Conservation (phyloP, 2,329 filamentous ascomycete species). For the Clonostachys sp. region DNA sequence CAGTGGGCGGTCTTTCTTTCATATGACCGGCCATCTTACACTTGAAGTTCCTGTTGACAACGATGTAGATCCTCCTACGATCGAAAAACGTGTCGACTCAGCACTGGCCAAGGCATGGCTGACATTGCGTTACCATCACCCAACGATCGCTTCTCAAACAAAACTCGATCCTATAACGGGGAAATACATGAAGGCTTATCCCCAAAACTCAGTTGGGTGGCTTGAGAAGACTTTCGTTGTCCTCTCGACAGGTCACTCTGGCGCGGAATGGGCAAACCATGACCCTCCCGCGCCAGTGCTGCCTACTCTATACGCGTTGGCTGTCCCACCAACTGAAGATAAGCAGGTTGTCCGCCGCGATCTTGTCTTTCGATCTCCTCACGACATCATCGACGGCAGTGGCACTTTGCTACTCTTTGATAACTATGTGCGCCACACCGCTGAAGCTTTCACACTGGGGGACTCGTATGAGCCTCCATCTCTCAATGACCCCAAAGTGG, state of each 20-base stretch:
- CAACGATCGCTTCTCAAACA: slow-evolving; percentile 21
- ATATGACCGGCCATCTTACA: slow-evolving; percentile 31
- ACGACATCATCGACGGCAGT: slow-evolving; percentile 33
- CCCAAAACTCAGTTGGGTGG: slow-evolving; percentile 12
- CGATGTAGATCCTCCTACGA: not conserved
- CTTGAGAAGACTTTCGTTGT: slow-evolving; percentile 19
- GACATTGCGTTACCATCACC: slow-evolving; percentile 21
- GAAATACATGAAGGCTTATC: slow-evolving; percentile 20
- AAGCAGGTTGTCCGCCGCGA: slow-evolving; percentile 13
- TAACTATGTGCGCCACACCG: slow-evolving; percentile 15
- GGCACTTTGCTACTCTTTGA: slow-evolving; percentile 27
- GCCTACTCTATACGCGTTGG: slow-evolving; percentile 24
- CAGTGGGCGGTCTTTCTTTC: slow-evolving; percentile 31
- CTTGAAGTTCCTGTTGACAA: slow-evolving; percentile 6
- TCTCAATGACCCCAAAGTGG: slow-evolving; percentile 11
- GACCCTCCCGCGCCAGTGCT: slow-evolving; percentile 22
- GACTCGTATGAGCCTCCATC: slow-evolving; percentile 4
- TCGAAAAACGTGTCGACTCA: slow-evolving; percentile 12
- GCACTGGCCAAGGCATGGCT: slow-evolving; percentile 26
- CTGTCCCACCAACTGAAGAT: slow-evolving; percentile 2
- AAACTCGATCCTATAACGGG: slow-evolving; percentile 6
- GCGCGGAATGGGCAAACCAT: slow-evolving; percentile 23
- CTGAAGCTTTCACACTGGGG: slow-evolving; percentile 10
- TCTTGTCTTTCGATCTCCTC: slow-evolving; percentile 25
- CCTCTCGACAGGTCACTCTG: slow-evolving; percentile 13